phyloP scores from a whole-genome alignment of 1,139 yeast genomes.

The Taphrina flavorubra region DNA sequence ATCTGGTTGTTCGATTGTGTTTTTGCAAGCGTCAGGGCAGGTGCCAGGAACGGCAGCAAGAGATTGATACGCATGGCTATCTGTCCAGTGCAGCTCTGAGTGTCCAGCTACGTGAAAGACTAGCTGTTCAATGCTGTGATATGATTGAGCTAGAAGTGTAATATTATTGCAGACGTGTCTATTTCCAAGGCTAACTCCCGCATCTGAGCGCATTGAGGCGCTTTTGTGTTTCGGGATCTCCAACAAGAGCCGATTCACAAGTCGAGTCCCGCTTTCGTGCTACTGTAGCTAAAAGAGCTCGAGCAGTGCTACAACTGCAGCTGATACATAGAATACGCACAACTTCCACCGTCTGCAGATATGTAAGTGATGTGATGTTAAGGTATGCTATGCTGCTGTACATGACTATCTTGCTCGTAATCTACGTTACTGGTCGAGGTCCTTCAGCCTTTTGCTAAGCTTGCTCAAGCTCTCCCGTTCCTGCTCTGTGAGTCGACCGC shows the following conservation, averaged over 20 bases:
- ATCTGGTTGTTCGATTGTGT: neutral
- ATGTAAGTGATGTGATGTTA: too few species aligned
- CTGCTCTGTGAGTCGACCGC: slow-evolving; percentile 73
- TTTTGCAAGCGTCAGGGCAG: neutral
- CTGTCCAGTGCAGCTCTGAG: neutral
- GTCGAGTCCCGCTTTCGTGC: too few species aligned
- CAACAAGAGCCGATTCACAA: slow-evolving; percentile 1
- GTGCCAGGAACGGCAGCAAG: slow-evolving; percentile 16
- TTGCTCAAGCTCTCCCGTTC: slow-evolving; percentile 54
- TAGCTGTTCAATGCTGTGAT: neutral
- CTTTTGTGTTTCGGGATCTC: neutral
- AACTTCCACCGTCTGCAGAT: too few species aligned
- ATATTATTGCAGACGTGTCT: neutral
- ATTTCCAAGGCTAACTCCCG: neutral
- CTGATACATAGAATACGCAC: too few species aligned
- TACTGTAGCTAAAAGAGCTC: too few species aligned
- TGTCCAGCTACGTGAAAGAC: neutral
- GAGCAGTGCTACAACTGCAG: too few species aligned
- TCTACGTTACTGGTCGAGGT: slow-evolving; percentile 5
- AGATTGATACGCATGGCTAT: neutral
- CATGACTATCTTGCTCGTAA: too few species aligned
- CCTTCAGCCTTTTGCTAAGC: slow-evolving; percentile 12
- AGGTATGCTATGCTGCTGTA: too few species aligned
- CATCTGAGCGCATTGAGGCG: neutral
- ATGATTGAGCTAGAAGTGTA: neutral